Evolutionary conservation across 768 basidiomycete species (phyloP).

Genomic region (Collybia nuda): DNA sequence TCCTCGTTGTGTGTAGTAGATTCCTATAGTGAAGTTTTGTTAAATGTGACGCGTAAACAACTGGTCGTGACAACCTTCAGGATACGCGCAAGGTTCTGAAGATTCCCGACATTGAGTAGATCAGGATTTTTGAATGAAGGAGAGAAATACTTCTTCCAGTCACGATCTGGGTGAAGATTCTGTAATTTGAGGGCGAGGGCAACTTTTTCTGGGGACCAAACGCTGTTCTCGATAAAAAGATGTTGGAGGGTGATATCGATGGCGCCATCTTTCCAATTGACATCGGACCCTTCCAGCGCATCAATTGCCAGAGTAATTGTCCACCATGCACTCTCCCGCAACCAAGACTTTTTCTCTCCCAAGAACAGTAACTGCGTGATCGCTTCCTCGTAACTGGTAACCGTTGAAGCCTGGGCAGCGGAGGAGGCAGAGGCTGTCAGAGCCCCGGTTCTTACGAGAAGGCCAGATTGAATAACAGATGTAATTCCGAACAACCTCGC

Average conservation of each 20-base stretch:
- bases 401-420: conserved; percentile 51
- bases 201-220: conserved; percentile 89
- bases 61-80: conserved; percentile 62
- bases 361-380: conserved; percentile 62
- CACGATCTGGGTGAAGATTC: conserved; percentile 50
- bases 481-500: conserved; percentile 90
- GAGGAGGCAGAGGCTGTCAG: conserved; percentile 54
- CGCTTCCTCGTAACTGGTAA: conserved; percentile 57
- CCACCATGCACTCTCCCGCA: conserved; percentile 92
- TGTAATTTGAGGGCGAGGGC: conserved; percentile 78
- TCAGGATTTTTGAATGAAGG: conserved; percentile 79
- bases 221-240: conserved; percentile 52
- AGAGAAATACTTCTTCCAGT: conserved; percentile 65
- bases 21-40: conserved; percentile 41
- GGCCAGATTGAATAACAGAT: conserved; percentile 80
- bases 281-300: conserved; percentile 52
- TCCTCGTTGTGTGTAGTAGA: conserved; percentile 56
- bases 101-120: conserved; percentile 69
- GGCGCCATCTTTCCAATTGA: conserved; percentile 73
- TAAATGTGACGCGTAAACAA: not conserved
- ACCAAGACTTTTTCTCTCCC: conserved; percentile 86
- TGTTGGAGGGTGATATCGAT: conserved; percentile 46
- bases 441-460: conserved; percentile 64
- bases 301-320: conserved; percentile 65
- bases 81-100: conserved; percentile 70